These are phyloP conservation scores for Sordariomycetes sp. DNA, from an alignment of 2,329 filamentous ascomycete genomes.

Conservation along the genomic window DNA sequence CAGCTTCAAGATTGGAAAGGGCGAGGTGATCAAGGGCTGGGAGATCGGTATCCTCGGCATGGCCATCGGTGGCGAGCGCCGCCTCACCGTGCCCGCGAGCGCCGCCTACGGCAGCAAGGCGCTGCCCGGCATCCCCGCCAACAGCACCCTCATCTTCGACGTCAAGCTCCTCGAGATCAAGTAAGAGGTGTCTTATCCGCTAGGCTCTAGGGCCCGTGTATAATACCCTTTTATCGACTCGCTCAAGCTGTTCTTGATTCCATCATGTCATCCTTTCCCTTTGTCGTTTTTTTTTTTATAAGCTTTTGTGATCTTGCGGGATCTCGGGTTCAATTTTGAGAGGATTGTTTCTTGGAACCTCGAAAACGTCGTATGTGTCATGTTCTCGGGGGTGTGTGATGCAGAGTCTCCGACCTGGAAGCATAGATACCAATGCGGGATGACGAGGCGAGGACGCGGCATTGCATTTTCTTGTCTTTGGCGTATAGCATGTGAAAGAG, in stretches of 20 bases:
- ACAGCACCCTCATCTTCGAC: slow-evolving; percentile 88
- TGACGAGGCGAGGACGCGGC: slow-evolving; percentile 29
- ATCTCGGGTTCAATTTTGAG: not conserved
- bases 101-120: slow-evolving; percentile 82
- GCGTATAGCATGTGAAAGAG: not conserved
- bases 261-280: not conserved
- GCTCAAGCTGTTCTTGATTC: not conserved
- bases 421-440: slow-evolving; percentile 17
- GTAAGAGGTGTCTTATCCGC: slow-evolving; percentile 27
- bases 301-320: not conserved
- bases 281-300: not conserved
- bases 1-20: slow-evolving; percentile 83
- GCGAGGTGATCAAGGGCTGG: slow-evolving; percentile 98
- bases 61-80: slow-evolving; percentile 84
- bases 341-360: not conserved
- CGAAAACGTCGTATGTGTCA: not conserved
- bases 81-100: slow-evolving; percentile 75
- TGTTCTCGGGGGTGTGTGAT: slow-evolving; percentile 12
- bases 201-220: not conserved
- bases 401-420: slow-evolving; percentile 33
- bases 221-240: not conserved
- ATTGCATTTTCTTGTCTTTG: slow-evolving; percentile 10
- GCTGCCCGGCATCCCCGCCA: slow-evolving; percentile 74
- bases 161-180: slow-evolving; percentile 77
- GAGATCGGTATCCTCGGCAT: slow-evolving; percentile 90